Evolutionary conservation across 345 rosid species (phyloP), one percentile per base, ranked within the genome.

Genomic region (Euphorbia pulcherrima): DNA sequence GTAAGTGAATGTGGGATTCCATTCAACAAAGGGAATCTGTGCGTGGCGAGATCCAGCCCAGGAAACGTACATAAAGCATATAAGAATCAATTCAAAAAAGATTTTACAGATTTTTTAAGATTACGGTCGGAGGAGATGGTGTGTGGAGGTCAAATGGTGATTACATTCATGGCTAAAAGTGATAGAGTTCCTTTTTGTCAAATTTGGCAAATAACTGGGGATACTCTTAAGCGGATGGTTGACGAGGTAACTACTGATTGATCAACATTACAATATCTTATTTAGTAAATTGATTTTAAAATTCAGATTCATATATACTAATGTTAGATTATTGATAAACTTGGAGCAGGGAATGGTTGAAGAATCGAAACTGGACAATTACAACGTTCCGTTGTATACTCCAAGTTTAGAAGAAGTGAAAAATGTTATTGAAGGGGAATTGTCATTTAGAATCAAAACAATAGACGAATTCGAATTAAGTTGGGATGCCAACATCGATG

Each of bases 51-150:
- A 4, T 52, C 79, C 26, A 83, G 88, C 50, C 82, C 84, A 35
- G 61, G 69, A 6, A 64, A 57, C 10, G 82, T 75, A 0, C 51
- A 69, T 26, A 75, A 77, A 52, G 74, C 88, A 35, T 86, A 82
- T 65, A 56, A 65, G 40, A 51, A 68, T 41, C 89, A 84, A 24
- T 86, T 84, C 52, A 65, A 79, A 21, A 48, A 28, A 12, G 92
- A 87, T 59, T 85, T 89, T 72, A 70, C 77, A 0, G 12, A 17
- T 37, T 85, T 89, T 75, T 60, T 84, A 17, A 73, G 62, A 26
- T 66, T 67, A 23, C 80, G 88, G 0, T 75, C 80, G 0, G 41
- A 84, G 50, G 92, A 89, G 73, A 8, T 85, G 3, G 61, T 77
- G 2, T 1, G 9, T 12, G 64, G 50, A 12, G 50, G 50, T 44